Conservation (phyloP, 2,329 filamentous ascomycete genomes). For the Sarocladium kiliense region DNA sequence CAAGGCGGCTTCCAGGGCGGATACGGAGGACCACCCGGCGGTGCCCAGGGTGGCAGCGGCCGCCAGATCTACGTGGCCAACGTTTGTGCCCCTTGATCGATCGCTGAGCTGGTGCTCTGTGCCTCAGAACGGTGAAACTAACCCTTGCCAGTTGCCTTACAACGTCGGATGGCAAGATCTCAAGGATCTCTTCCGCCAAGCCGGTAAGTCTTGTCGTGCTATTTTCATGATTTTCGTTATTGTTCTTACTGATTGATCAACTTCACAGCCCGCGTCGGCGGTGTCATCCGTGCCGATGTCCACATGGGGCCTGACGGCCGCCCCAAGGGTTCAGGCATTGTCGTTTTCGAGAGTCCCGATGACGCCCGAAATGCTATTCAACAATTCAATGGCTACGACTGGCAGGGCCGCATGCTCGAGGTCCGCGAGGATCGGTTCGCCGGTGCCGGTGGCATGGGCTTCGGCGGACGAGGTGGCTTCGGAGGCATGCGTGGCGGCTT, state of each 20-base stretch:
- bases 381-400: slow-evolving; percentile 98
- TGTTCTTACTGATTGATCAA: too few species aligned
- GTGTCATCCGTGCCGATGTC: slow-evolving; percentile 91
- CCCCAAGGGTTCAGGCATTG: slow-evolving; percentile 94
- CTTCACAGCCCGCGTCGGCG: slow-evolving; percentile 62
- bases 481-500: slow-evolving; percentile 55
- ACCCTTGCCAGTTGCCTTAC: slow-evolving; percentile 74
- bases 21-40: slow-evolving; percentile 44
- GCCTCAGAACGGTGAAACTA: slow-evolving; percentile 9
- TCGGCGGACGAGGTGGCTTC: slow-evolving; percentile 53
- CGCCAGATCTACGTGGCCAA: slow-evolving; percentile 97
- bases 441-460: slow-evolving; percentile 53
- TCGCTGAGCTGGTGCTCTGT: background rate
- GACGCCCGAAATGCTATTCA: slow-evolving; percentile 94
- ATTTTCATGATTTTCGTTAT: too few species aligned
- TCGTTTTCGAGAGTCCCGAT: slow-evolving; percentile 90
- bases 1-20: slow-evolving; percentile 49
- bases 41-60: slow-evolving; percentile 50
- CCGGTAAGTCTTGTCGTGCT: slow-evolving; percentile 59
- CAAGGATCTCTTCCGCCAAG: slow-evolving; percentile 97
- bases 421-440: slow-evolving; percentile 96
- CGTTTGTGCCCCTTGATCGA: slow-evolving; percentile 61
- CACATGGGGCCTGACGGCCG: slow-evolving; percentile 87
- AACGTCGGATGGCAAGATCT: slow-evolving; percentile 98
- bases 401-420: slow-evolving; percentile 90